Percentiles rank a stretch among this genome's conserved stretches.
phyloP scores from a whole-genome alignment of 2,329 filamentous ascomycete genomes.

The Fusarium aywerte region DNA sequence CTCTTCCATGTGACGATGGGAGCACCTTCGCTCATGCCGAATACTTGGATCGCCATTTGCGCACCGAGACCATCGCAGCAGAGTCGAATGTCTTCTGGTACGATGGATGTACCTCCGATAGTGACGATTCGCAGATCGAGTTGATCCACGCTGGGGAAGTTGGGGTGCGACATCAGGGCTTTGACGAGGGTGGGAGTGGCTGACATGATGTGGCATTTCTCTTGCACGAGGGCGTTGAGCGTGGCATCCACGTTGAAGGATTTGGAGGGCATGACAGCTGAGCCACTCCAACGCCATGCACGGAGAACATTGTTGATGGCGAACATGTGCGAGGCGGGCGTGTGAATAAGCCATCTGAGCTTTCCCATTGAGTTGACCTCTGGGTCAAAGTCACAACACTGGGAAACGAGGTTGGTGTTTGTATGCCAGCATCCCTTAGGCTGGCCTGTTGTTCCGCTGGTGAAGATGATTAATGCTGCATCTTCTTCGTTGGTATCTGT shows the following conservation, averaged over 20 bases:
- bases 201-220: slow-evolving; percentile 53
- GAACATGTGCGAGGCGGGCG: slow-evolving; percentile 53
- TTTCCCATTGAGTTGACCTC: slow-evolving; percentile 45
- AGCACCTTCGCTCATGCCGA: slow-evolving; percentile 60
- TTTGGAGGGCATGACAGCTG: slow-evolving; percentile 52
- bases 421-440: slow-evolving; percentile 60
- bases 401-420: slow-evolving; percentile 53
- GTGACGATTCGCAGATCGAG: slow-evolving; percentile 50
- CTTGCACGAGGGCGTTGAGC: slow-evolving; percentile 47
- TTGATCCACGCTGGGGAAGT: slow-evolving; percentile 42
- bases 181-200: slow-evolving; percentile 54
- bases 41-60: slow-evolving; percentile 51
- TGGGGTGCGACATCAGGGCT: slow-evolving; percentile 47
- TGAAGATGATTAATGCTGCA: slow-evolving; percentile 58
- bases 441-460: slow-evolving; percentile 60
- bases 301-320: slow-evolving; percentile 54
- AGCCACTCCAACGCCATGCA: slow-evolving; percentile 51
- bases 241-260: slow-evolving; percentile 51
- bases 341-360: slow-evolving; percentile 54
- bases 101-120: slow-evolving; percentile 50
- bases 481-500: slow-evolving; percentile 18
- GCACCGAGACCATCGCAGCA: slow-evolving; percentile 50
- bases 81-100: slow-evolving; percentile 47
- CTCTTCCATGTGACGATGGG: slow-evolving; percentile 55
- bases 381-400: slow-evolving; percentile 52